Percentiles rank a stretch among this genome's conserved stretches.
These are phyloP conservation scores for Trichoderma brevicompactum DNA, from an alignment of 2,329 filamentous ascomycete species.

Conservation along the genomic window DNA sequence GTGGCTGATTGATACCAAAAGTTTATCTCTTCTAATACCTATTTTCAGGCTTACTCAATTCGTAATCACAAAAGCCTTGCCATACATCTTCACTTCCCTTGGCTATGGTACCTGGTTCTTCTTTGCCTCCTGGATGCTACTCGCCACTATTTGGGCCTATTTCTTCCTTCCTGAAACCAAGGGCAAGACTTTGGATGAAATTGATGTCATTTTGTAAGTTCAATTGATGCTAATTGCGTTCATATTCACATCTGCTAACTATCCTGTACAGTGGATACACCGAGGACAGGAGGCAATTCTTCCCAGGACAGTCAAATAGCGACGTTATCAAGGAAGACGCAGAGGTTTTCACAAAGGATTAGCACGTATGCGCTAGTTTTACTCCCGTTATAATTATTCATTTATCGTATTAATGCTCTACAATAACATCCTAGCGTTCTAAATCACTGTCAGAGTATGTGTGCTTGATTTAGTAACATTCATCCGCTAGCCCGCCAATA, in stretches of 20 bases:
- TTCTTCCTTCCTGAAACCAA: slow-evolving; percentile 61
- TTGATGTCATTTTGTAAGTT: slow-evolving; percentile 48
- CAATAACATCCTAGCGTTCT: too few relatives aligned
- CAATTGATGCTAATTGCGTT: not conserved
- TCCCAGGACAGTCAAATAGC: not conserved
- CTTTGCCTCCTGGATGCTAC: slow-evolving; percentile 57
- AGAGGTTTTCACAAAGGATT: slow-evolving; percentile 24
- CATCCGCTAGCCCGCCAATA: not conserved
- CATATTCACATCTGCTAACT: not conserved
- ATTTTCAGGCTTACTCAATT: slow-evolving; percentile 45
- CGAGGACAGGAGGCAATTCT: slow-evolving; percentile 19
- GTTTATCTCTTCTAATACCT: not conserved
- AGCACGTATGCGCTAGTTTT: not conserved
- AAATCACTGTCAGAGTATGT: too few relatives aligned
- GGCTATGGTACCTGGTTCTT: slow-evolving; percentile 61
- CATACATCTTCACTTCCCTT: slow-evolving; percentile 50
- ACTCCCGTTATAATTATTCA: not conserved
- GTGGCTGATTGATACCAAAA: not conserved
- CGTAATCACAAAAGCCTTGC: slow-evolving; percentile 49
- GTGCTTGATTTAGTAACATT: not conserved
- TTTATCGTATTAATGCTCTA: not conserved
- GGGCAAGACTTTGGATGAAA: slow-evolving; percentile 57
- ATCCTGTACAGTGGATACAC: slow-evolving; percentile 10
- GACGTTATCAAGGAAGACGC: slow-evolving; percentile 23
- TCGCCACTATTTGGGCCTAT: slow-evolving; percentile 53